Evolutionary conservation across 1,139 yeast species (phyloP).

Genomic region (Blastobotrys arbuscula): DNA sequence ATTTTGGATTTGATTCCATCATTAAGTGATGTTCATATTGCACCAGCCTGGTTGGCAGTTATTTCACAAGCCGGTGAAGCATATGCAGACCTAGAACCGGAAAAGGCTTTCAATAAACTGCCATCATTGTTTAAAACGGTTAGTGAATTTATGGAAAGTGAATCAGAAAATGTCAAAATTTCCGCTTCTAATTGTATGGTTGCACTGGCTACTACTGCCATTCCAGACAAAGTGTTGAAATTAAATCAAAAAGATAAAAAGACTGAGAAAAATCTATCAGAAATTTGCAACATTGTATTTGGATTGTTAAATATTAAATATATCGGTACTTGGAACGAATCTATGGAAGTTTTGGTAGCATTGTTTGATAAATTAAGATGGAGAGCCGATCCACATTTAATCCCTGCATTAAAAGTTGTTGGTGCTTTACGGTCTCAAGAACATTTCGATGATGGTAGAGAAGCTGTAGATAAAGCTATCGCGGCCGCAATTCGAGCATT

Average conservation of each 20-base stretch:
- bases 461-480: conserved; percentile 74
- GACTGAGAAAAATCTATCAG: conserved; percentile 54
- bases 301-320: conserved; percentile 68
- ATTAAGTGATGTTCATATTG: conserved; percentile 71
- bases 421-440: conserved; percentile 87
- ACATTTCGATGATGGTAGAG: conserved; percentile 61
- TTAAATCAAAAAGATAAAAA: conserved; percentile 40
- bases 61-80: conserved; percentile 80
- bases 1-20: conserved; percentile 80
- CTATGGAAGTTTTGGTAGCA: conserved; percentile 64
- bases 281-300: conserved; percentile 42
- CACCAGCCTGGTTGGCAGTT: conserved; percentile 94
- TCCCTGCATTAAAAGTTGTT: conserved; percentile 59
- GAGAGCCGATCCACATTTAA: conserved; percentile 68
- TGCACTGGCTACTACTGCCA: conserved; percentile 61
- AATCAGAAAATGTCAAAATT: conserved; percentile 56
- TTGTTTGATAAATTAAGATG: conserved; percentile 58
- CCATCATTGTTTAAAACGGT: conserved; percentile 55
- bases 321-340: conserved; percentile 70
- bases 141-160: conserved; percentile 59
- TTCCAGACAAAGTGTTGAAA: conserved; percentile 54
- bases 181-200: conserved; percentile 86
- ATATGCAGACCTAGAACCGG: conserved; percentile 56
- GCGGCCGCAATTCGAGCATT: conserved; percentile 70
- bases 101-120: conserved; percentile 50